These are phyloP conservation scores for Tolypocladium endophyticum DNA, from an alignment of 2,329 filamentous ascomycete genomes.

Conservation along the genomic window DNA sequence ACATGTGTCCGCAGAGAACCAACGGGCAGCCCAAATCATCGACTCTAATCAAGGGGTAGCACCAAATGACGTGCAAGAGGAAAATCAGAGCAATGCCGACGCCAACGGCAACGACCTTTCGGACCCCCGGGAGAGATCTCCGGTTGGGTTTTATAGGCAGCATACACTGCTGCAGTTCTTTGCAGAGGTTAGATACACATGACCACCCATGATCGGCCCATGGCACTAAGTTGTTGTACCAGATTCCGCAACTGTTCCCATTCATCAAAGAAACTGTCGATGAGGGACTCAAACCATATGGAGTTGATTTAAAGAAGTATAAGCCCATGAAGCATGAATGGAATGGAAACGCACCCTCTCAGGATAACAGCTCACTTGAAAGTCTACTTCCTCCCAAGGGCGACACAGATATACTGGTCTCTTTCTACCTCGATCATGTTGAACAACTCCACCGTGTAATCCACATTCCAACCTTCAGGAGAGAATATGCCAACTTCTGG, in stretches of 20 bases:
- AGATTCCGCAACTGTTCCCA: not conserved
- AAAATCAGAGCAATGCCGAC: not conserved
- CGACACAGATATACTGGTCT: not conserved
- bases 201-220: not conserved
- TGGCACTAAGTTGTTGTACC: not conserved
- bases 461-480: not conserved
- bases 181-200: not conserved
- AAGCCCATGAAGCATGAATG: not conserved
- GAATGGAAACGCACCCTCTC: not conserved
- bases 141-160: not conserved
- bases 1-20: not conserved
- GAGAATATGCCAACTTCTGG: not conserved
- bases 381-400: not conserved
- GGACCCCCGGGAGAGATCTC: not conserved
- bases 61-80: not conserved
- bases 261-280: not conserved
- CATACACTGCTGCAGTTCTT: not conserved
- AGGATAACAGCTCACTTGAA: not conserved
- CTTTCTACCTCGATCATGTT: not conserved
- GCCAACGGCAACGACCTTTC: not conserved
- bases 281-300: not conserved
- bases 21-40: not conserved
- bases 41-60: not conserved
- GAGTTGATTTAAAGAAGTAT: not conserved
- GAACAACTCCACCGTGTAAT: not conserved